A percentile compares a stretch with the other conserved stretches of the same genome.
Conservation (phyloP, 352 stramenopile species). For the Aphanomyces cochlioides region DNA sequence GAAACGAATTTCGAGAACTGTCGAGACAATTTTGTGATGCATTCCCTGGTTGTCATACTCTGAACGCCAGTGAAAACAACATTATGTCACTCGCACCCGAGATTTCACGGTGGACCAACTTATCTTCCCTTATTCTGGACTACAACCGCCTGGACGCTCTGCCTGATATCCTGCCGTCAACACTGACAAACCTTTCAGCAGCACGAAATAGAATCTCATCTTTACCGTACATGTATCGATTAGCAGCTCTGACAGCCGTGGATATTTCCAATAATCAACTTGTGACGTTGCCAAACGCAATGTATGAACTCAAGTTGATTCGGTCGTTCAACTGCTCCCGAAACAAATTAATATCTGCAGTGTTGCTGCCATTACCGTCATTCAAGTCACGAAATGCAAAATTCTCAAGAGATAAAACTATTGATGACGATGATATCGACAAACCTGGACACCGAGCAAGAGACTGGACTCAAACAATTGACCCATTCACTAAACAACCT, state of each 20-base stretch:
- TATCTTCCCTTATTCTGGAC: slow-evolving; percentile 46
- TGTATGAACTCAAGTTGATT: slow-evolving; percentile 45
- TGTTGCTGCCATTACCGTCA: slow-evolving; percentile 38
- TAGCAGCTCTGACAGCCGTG: slow-evolving; percentile 45
- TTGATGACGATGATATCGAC: slow-evolving; percentile 14
- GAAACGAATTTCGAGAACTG: slow-evolving; percentile 61
- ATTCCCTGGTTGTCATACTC: slow-evolving; percentile 49
- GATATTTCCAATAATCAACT: slow-evolving; percentile 69
- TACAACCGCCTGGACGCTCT: slow-evolving; percentile 58
- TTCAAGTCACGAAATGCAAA: background rate
- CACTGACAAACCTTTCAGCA: slow-evolving; percentile 38
- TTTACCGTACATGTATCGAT: slow-evolving; percentile 46
- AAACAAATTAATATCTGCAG: slow-evolving; percentile 66
- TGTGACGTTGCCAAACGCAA: slow-evolving; percentile 47
- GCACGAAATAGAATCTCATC: slow-evolving; percentile 55
- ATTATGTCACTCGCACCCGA: slow-evolving; percentile 32
- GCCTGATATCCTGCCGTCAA: slow-evolving; percentile 41
- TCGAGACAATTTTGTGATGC: slow-evolving; percentile 45
- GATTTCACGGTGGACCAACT: slow-evolving; percentile 30
- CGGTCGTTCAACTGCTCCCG: slow-evolving; percentile 43
- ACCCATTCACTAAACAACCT: slow-evolving; percentile 43
- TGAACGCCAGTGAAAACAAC: slow-evolving; percentile 66
- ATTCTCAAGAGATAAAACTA: background rate
- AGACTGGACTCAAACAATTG: slow-evolving; percentile 50
- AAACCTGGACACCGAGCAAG: slow-evolving; percentile 24